Conservation (phyloP, 2,329 filamentous ascomycete genomes). For the Thyridium curvatum region DNA sequence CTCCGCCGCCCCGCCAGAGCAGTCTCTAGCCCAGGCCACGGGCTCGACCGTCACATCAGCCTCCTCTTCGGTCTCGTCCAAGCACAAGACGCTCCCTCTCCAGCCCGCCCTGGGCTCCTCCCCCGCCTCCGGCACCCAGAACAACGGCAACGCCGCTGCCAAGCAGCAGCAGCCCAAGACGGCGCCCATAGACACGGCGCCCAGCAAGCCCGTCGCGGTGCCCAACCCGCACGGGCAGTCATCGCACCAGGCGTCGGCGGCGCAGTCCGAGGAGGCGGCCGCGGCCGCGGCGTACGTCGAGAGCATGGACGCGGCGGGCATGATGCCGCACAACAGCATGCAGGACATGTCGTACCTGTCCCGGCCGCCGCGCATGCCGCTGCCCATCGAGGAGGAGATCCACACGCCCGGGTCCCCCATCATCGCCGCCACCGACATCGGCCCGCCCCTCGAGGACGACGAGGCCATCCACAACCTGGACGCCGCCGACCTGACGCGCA, state of each 20-base stretch:
- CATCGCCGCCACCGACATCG: conserved; percentile 60
- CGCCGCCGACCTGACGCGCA: conserved; percentile 41
- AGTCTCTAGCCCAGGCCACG: conserved; percentile 54
- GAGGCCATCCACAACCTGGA: conserved; percentile 34
- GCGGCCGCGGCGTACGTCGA: conserved; percentile 17
- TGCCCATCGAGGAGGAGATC: conserved; percentile 89
- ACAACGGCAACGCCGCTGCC: conserved; percentile 19
- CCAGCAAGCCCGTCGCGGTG: conserved; percentile 55
- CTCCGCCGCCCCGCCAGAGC: conserved; percentile 54
- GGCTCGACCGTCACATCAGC: conserved; percentile 38
- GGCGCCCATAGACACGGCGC: conserved; percentile 15
- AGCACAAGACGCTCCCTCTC: background rate
- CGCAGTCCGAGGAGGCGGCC: too few relatives aligned
- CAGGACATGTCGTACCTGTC: conserved; percentile 58
- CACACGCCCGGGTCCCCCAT: conserved; percentile 89
- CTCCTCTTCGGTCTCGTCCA: too few relatives aligned
- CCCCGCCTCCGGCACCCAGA: conserved; percentile 18
- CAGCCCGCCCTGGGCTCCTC: conserved; percentile 10
- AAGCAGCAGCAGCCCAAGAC: conserved; percentile 19
- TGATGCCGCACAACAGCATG: conserved; percentile 49
- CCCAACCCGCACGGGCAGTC: conserved; percentile 27
- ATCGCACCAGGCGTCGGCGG: conserved; percentile 2
- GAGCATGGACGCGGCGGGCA: conserved; percentile 29
- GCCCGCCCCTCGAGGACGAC: conserved; percentile 41
- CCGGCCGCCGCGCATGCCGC: conserved; percentile 79